These are phyloP conservation scores for Haematococcus sp. DNA, from an alignment of 139 green algal genomes.

Conservation along the genomic window DNA sequence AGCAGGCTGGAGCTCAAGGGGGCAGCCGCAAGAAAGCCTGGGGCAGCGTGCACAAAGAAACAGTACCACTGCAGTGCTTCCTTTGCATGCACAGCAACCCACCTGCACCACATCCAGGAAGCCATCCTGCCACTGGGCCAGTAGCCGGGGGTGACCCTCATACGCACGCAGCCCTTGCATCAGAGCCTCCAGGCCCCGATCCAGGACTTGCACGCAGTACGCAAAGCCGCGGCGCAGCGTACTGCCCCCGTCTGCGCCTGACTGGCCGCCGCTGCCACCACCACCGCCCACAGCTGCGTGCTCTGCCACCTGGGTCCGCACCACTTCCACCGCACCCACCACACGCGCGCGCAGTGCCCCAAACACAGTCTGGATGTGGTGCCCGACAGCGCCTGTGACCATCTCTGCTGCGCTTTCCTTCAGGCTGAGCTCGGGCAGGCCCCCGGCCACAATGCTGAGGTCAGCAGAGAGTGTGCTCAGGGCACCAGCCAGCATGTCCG, in stretches of 20 bases:
- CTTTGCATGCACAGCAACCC: background rate
- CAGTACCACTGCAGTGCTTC: too few relatives aligned
- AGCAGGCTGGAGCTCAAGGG: too few relatives aligned
- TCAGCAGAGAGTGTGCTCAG: conserved; percentile 64
- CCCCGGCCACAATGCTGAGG: conserved; percentile 50
- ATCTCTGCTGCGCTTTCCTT: conserved; percentile 53
- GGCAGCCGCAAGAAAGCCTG: too few relatives aligned
- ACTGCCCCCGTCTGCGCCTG: background rate
- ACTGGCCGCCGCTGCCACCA: background rate
- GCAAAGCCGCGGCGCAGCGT: conserved; percentile 35
- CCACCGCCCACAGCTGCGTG: background rate
- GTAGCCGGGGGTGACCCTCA: conserved; percentile 46
- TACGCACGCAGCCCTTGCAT: conserved; percentile 60
- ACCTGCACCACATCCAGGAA: conserved; percentile 6
- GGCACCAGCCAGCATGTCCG: conserved; percentile 32
- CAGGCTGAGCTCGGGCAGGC: conserved; percentile 69
- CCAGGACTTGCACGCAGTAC: conserved; percentile 40
- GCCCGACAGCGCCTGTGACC: conserved; percentile 30
- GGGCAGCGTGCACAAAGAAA: too few relatives aligned
- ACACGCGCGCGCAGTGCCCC: conserved; percentile 23
- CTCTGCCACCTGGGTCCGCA: background rate
- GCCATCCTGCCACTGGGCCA: conserved; percentile 13
- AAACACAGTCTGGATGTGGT: conserved; percentile 58
- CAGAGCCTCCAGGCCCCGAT: conserved; percentile 46
- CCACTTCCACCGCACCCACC: background rate